Evolutionary conservation across 371 early-diverging fungal genomes (phyloP).

Genomic region (Mortierella sp.): DNA sequence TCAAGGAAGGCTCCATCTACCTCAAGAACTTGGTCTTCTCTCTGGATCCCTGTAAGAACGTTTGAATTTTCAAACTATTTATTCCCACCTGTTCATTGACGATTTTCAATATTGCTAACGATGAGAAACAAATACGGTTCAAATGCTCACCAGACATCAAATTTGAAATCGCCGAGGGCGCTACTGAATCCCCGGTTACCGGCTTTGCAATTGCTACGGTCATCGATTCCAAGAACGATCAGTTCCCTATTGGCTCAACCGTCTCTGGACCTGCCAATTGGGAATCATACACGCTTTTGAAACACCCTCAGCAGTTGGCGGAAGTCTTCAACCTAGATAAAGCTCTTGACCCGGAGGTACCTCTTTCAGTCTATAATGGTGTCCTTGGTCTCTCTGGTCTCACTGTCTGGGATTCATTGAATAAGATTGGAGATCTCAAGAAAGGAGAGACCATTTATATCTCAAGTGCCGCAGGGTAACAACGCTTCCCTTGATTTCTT

Average conservation of each 20-base stretch:
- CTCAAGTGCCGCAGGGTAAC: constrained; percentile 66
- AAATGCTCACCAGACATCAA: constrained; percentile 40
- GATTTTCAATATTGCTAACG: too few species aligned
- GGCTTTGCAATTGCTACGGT: constrained; percentile 40
- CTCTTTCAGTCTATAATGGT: constrained; percentile 51
- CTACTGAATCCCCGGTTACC: constrained; percentile 14
- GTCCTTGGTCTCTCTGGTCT: constrained; percentile 68
- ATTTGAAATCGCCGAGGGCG: constrained; percentile 23
- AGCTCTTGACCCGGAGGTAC: neutral
- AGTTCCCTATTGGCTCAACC: constrained; percentile 17
- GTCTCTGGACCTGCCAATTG: constrained; percentile 16
- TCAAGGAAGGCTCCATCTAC: constrained; percentile 45
- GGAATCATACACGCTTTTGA: constrained; percentile 25
- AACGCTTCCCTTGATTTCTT: too few species aligned
- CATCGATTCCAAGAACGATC: constrained; percentile 25
- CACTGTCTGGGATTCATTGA: constrained; percentile 34
- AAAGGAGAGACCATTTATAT: constrained; percentile 74
- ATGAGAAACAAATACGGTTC: constrained; percentile 5
- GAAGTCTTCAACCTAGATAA: constrained; percentile 12
- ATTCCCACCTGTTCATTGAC: neutral
- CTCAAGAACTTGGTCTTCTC: constrained; percentile 55
- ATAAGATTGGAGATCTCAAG: constrained; percentile 65
- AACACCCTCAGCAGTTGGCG: neutral
- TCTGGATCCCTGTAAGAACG: constrained; percentile 57
- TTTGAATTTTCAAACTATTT: neutral